A percentile compares a stretch with the other conserved stretches of the same genome.
Conservation (phyloP, 441 rosid genomes). For the Biscutella auriculata region DNA sequence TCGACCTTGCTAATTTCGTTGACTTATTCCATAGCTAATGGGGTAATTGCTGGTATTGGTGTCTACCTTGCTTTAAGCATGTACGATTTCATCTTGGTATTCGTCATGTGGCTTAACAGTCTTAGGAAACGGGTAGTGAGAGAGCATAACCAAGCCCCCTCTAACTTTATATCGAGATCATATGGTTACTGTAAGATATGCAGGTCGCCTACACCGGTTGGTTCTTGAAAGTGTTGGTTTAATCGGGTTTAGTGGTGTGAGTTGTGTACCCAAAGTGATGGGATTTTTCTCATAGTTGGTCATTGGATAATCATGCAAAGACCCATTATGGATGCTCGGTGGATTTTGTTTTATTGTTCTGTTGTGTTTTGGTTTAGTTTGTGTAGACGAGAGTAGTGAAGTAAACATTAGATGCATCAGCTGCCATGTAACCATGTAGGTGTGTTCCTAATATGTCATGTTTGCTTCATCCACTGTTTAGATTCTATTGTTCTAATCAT, state of each 20-base stretch:
- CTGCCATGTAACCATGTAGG: constrained; percentile 27
- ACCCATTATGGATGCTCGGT: constrained; percentile 3
- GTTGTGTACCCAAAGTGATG: constrained; percentile 6
- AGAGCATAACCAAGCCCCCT: constrained; percentile 64
- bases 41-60: constrained; percentile 76
- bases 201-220: too few species aligned
- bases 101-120: constrained; percentile 24
- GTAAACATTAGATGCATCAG: constrained; percentile 27
- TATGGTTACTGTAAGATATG: too few species aligned
- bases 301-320: constrained; percentile 7
- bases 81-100: constrained; percentile 29
- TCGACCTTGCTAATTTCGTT: constrained; percentile 67
- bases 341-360: neutral
- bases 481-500: too few species aligned
- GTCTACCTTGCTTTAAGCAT: constrained; percentile 44
- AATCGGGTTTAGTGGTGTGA: neutral
- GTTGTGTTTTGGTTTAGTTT: constrained; percentile 4
- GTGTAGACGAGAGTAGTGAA: neutral
- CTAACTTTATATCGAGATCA: constrained; percentile 32
- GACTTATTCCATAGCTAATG: constrained; percentile 74
- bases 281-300: constrained; percentile 15
- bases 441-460: constrained; percentile 4
- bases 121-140: constrained; percentile 35
- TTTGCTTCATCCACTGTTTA: constrained; percentile 30
- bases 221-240: too few species aligned